Base-by-base conservation (phyloP, 2,329 filamentous ascomycete species). In the Sclerotinia minor region DNA sequence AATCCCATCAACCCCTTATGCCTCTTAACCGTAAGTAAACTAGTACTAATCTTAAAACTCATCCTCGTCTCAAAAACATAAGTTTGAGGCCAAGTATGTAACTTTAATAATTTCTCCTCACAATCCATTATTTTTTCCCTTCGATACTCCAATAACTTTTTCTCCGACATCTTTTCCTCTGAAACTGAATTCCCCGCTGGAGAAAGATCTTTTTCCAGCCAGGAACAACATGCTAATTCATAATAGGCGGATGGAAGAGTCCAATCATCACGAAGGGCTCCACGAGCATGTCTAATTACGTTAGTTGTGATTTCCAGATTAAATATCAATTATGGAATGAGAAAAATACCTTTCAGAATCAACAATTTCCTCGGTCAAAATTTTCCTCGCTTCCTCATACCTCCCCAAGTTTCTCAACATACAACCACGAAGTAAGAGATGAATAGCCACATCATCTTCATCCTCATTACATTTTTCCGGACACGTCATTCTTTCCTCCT, bases 151-250 rank as follows among this genome's bases (percentile, higher is more conserved):
- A 89, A 84, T 29, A 94, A 79, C 79, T 87, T 87, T 55, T 82
- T 79, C 71, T 86, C 83, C 75, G 89, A 91, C 74, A 89, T 85
- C 21, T 84, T 78, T 24, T 88, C 76, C 78, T 85, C 85, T 2
- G 73, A 55, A n/a, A 15, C 71, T 7, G 76, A 76, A 1, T 80
- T 77, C 32, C 79, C 75, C 9, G 29, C 63, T 21, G 70, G 73
- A 7, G 71, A 67, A 6, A 77, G 65, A 35, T 77, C 75, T 41
- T 78, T 83, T 74, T 94, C 90, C 68, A 85, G 83, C 94, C 94
- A 99, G 1, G 89, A 81, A 66, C 92, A 87, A 9, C 91, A 92
- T 0, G 88, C 93, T 81, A 95, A 87, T 79, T 99, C 95, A 78
- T 97, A 97, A 72, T 92, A 84, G 1, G 91, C 92, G 0, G 89